Evolutionary conservation across 345 rosid genomes (phyloP), one percentile per base, ranked within the genome.

Genomic region (Pugionium cornutum): DNA sequence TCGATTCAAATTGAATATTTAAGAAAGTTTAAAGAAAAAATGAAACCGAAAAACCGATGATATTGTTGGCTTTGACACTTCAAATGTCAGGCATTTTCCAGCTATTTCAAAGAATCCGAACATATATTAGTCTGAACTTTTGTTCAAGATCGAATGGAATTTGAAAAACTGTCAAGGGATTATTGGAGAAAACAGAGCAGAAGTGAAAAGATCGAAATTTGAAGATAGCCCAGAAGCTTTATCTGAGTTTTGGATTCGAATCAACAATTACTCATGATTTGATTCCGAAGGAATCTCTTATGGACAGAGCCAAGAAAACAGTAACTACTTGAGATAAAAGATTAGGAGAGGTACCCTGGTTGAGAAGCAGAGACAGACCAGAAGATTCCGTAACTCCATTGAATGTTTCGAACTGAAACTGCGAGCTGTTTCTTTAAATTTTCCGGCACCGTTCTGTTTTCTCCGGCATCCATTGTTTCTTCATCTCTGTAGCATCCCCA

Each of bases 311-410:
- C 60, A 54, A 53, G 36, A 31, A 57, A 10, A 4, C 6, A 36
- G 4, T 39, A 11, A 32, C 34, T 2, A 32, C 4, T 32, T 32
- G 8, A 62, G 36, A 18, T 28, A 55, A 64, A 40, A 32, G 55
- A 59, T 47, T 4, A 35, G 30, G 62, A 66, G 26, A n/a, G 34
- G 58, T 85, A 95, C 99, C 96, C 95, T 62, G 84, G 91, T 51
- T 89, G 89, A 63, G 74, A 67, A 50, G 86, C 59, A 53, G 99
- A 87, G 70, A 76, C 69, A 66, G 97, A 85, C 99, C 99, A 95
- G 74, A 89, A 92, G 58, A 92, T 87, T 74, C 86, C 95, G 67
- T 87, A 92, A 79, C 95, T 87, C 98, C 98, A 92, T 42, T 87
- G 95, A 60, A 84, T 83, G 70, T 75, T 89, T 61, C 88, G 82